Evolutionary conservation across 495 filamentous ascomycete species (phyloP), one percentile per base, ranked within the genome.

Genomic region (Neurospora sp.): DNA sequence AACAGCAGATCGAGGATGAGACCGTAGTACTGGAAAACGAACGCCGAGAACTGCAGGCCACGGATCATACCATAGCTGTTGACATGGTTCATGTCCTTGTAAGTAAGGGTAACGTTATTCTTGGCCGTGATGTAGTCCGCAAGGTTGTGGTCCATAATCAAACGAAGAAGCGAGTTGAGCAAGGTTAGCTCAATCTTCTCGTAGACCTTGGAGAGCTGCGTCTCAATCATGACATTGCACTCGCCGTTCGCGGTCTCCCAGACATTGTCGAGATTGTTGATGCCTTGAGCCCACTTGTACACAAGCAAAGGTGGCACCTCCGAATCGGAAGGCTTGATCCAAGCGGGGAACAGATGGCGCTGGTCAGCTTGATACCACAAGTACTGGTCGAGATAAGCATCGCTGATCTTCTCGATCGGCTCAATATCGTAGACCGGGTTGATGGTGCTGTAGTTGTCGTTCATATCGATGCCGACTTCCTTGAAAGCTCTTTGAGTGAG

Each of bases 61-160:
- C 96, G 93, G 77, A 98, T 98, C 89, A 99, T 90, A 70, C 96
- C 96, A 78, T 98, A 99, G 81, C 93, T 96, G 81, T 99, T 99
- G 71, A 95, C 96, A 79, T 99, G 96, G 78, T 97, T 98, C 96
- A 99, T 99, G 78, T 99, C 96, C 84, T 99, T 99, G 83, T 99
- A 99, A 75, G 95, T 98, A 71, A 99, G 87, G 77, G 98, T 94
- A 17, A 99, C 96, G 78, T 99, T 99, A 84, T 99, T 99, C 88
- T 99, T 99, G 5, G 94, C 94, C 12, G 94, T 97, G 80, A 99
- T 99, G 82, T 99, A 99, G 81, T 99, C 96, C 7, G 96, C 96
- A 78, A 99, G 82, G 82, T 99, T 99, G 86, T 98, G 96, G 77
- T 99, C 96, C 96, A 99, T 99, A 80, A 99, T 97, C 76, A 99